Base-by-base conservation (phyloP, 805 yeast species). In the Candida suzukii region DNA sequence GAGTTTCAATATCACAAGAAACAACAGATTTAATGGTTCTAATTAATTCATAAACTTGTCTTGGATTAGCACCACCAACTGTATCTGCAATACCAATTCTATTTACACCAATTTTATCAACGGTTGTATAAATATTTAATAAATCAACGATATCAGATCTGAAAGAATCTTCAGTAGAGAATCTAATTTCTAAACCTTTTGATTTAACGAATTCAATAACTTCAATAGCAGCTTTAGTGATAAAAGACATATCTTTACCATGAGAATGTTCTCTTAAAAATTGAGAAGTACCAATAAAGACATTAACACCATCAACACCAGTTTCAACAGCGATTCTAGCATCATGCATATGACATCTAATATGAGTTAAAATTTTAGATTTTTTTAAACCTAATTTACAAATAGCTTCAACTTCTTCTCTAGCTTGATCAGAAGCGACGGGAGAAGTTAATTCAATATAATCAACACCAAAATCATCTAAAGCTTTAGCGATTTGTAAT, bases 81-180 rank as follows among this genome's bases (percentile, higher is more conserved):
- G 81, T 75, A 60, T 75, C 81, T 39, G 81, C 80, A 57, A 75
- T 74, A 60, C 81, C 81, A 39, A 75, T 77, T 66, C 81, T 68
- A 60, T 75, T 70, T 28, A 75, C 81, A 42, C 81, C 81, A 40
- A 75, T 73, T 57, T 75, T 75, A 58, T 73, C 78, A 41, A 75
- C 80, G n/a, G 79, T 73, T 54, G 73, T 70, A 62, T 75, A 75
- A 42, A 75, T 75, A 54, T 75, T 74, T 43, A 75, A 66, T 55
- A 75, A 69, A 55, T 75, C 81, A 31, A 75, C 80, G 45, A 75
- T 71, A 56, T 75, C 80, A 18, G 77, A 70, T 66, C 81, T 68
- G 64, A 75, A 75, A 13, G 79, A 73, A 56, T 75, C 81, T 60
- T 75, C 81, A 13, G 80, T 72, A 24, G 73, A 64, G 56, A 75